Evolutionary conservation across 2,329 filamentous ascomycete species (phyloP).

Genomic region (Phaeosphaeria sp.): DNA sequence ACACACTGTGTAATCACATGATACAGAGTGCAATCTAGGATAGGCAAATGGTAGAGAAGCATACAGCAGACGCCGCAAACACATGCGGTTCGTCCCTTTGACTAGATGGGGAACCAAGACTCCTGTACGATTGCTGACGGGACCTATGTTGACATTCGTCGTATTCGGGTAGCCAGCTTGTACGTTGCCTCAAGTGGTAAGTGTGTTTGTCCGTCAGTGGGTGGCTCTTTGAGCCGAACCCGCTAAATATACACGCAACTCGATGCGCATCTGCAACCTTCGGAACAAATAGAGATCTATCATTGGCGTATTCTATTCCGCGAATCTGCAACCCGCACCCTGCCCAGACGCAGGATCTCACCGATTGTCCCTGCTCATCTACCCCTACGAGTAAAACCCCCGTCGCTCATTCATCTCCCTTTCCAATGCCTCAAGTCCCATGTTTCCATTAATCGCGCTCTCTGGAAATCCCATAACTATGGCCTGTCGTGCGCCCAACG

Average conservation of each 20-base stretch:
- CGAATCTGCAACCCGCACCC: neutral
- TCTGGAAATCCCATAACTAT: constrained; percentile 32
- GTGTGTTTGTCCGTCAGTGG: too few relatives aligned
- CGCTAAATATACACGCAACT: neutral
- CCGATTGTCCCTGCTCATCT: neutral
- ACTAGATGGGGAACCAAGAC: too few relatives aligned
- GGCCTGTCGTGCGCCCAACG: constrained; percentile 28
- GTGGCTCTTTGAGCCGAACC: neutral
- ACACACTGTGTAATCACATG: too few relatives aligned
- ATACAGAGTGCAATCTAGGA: too few relatives aligned
- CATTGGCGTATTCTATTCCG: neutral
- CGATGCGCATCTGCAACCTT: neutral
- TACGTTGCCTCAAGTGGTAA: too few relatives aligned
- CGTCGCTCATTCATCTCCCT: constrained; percentile 7
- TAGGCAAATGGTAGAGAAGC: too few relatives aligned
- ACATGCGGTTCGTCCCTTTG: too few relatives aligned
- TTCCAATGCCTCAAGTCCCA: constrained; percentile 21
- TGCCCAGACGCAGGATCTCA: neutral
- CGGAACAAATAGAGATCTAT: neutral
- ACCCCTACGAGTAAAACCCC: constrained; percentile 4
- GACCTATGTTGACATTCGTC: too few relatives aligned
- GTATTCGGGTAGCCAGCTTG: too few relatives aligned
- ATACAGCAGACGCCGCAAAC: too few relatives aligned
- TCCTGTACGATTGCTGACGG: too few relatives aligned
- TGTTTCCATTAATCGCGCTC: constrained; percentile 16